phyloP scores from a whole-genome alignment of 352 stramenopile species.

The Globisporangium recalcitrans region DNA sequence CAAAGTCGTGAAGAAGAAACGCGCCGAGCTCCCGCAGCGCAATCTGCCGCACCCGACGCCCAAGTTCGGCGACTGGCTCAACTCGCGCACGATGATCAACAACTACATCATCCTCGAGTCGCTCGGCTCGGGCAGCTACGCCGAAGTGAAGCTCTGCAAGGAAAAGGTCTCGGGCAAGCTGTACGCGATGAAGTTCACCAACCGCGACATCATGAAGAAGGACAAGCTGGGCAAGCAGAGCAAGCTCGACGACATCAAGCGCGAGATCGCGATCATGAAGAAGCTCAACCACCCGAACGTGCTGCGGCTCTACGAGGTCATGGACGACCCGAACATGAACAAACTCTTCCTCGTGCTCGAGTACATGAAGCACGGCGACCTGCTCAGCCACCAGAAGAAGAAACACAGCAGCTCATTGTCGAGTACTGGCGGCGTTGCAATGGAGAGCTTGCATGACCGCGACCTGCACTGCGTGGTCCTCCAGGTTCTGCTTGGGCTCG shows the following conservation, averaged over 20 bases:
- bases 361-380: conserved; percentile 88
- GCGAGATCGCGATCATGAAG: conserved; percentile 97
- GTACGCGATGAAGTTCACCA: conserved; percentile 87
- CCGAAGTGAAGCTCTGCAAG: conserved; percentile 88
- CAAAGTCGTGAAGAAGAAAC: conserved; percentile 81
- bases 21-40: conserved; percentile 61
- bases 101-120: conserved; percentile 91
- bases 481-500: conserved; percentile 76
- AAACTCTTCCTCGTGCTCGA: conserved; percentile 96
- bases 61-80: conserved; percentile 83
- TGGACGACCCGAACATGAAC: conserved; percentile 93
- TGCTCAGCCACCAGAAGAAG: conserved; percentile 72
- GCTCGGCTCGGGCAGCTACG: conserved; percentile 85
- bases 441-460: conserved; percentile 50
- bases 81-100: conserved; percentile 89
- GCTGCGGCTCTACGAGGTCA: conserved; percentile 92
- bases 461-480: conserved; percentile 71
- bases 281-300: conserved; percentile 95
- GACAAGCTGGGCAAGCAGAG: conserved; percentile 76
- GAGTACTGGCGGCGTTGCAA: neutral
- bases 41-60: conserved; percentile 72
- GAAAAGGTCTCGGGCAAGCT: conserved; percentile 69
- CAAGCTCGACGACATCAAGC: conserved; percentile 85
- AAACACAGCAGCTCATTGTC: conserved; percentile 26
- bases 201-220: conserved; percentile 84